These are phyloP conservation scores for Hymenoscyphus fructigenus DNA, from an alignment of 2,329 filamentous ascomycete genomes.

Conservation along the genomic window DNA sequence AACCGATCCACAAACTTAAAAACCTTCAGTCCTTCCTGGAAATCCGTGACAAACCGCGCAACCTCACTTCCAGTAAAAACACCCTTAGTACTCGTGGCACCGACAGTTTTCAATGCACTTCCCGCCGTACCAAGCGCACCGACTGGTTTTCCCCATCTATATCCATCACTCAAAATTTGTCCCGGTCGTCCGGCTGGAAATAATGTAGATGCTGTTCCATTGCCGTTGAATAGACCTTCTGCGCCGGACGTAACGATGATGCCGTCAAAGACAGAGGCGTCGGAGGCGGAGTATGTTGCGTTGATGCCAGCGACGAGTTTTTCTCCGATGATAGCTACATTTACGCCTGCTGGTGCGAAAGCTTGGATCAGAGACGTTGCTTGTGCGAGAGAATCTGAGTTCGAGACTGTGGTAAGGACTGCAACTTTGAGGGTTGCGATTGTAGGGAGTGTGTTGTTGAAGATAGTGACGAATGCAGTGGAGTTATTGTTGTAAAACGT, in stretches of 20 bases:
- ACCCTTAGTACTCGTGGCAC: slow-evolving; percentile 44
- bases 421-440: slow-evolving; percentile 65
- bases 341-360: slow-evolving; percentile 52
- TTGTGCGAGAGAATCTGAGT: slow-evolving; percentile 45
- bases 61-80: slow-evolving; percentile 39
- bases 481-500: slow-evolving; percentile 69
- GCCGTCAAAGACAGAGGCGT: slow-evolving; percentile 62
- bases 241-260: slow-evolving; percentile 59
- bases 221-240: slow-evolving; percentile 49
- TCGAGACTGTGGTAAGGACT: slow-evolving; percentile 52
- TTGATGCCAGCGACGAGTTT: slow-evolving; percentile 53
- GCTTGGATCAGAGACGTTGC: slow-evolving; percentile 50
- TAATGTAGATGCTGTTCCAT: slow-evolving; percentile 47
- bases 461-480: slow-evolving; percentile 60
- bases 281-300: slow-evolving; percentile 63
- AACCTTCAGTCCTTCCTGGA: slow-evolving; percentile 59
- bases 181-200: slow-evolving; percentile 63
- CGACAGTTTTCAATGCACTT: slow-evolving; percentile 17
- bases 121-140: slow-evolving; percentile 53
- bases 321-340: slow-evolving; percentile 61
- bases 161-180: slow-evolving; percentile 62
- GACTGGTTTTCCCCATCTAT: slow-evolving; percentile 69
- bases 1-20: slow-evolving; percentile 69
- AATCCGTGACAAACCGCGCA: slow-evolving; percentile 41
- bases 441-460: slow-evolving; percentile 55